phyloP scores from a whole-genome alignment of 495 filamentous ascomycete genomes.

The Acidomyces sp. region DNA sequence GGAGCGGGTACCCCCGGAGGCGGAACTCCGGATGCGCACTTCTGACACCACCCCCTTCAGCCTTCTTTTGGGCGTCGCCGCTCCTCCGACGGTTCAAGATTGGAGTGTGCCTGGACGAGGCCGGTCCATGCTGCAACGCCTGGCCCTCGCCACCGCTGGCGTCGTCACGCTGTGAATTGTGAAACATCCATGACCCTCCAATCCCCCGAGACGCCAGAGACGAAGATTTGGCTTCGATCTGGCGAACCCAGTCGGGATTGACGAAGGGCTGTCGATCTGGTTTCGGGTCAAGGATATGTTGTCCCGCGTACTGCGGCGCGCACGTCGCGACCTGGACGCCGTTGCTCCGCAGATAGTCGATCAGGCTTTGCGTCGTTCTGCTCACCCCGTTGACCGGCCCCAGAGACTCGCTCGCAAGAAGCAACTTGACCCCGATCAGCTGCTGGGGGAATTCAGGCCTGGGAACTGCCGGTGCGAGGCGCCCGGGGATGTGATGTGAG shows the following conservation, averaged over 20 bases:
- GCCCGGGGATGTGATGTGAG: no score
- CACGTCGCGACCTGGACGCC: conserved; percentile 45
- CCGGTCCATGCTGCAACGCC: not conserved
- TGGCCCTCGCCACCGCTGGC: not conserved
- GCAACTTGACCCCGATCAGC: conserved; percentile 40
- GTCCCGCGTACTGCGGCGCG: conserved; percentile 37
- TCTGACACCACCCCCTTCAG: not conserved
- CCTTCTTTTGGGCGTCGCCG: conserved; percentile 6
- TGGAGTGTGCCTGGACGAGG: conserved; percentile 1
- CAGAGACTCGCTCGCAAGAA: conserved; percentile 51
- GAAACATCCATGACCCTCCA: conserved; percentile 18
- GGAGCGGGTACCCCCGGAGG: conserved; percentile 45
- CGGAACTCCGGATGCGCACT: conserved; percentile 35
- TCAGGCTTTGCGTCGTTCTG: conserved; percentile 47
- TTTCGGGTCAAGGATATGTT: conserved; percentile 10
- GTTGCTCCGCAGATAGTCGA: conserved; percentile 45
- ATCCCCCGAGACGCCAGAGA: conserved; percentile 14
- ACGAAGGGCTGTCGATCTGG: conserved; percentile 11
- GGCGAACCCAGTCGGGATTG: conserved; percentile 16
- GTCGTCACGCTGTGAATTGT: conserved; percentile 12
- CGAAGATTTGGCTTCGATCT: conserved; percentile 15
- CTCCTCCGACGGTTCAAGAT: conserved; percentile 9
- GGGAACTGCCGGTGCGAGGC: not conserved
- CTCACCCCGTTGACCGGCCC: conserved; percentile 55
- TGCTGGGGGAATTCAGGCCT: conserved; percentile 32